Percentiles rank a stretch among this genome's conserved stretches.
Conservation (phyloP, 2,329 filamentous ascomycete species). For the Claviceps digitariae region DNA sequence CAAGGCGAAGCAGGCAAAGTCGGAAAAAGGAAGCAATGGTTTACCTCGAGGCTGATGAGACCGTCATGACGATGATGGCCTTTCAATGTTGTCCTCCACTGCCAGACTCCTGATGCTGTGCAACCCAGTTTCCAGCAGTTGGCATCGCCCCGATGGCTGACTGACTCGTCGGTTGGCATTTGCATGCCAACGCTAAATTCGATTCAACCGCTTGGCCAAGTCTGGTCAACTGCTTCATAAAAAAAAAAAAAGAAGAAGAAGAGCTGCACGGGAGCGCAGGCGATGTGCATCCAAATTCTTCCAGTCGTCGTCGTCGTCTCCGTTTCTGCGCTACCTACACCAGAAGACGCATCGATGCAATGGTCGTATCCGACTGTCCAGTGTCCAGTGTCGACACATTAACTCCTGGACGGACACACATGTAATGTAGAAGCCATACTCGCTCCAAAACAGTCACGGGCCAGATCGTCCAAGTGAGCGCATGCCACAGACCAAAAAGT, state of each 20-base stretch:
- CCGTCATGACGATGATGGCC: not conserved
- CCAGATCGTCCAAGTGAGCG: not conserved
- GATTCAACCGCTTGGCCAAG: not conserved
- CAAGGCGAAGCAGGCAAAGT: not conserved
- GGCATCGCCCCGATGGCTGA: not conserved
- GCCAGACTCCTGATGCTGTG: not conserved
- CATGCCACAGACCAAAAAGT: not conserved
- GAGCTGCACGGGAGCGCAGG: too few species aligned
- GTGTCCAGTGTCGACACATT: too few species aligned
- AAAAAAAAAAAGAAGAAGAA: not conserved
- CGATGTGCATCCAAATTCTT: not conserved
- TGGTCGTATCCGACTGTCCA: not conserved
- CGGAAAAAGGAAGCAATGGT: not conserved
- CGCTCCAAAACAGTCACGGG: not conserved
- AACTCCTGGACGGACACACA: not conserved
- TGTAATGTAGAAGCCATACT: not conserved
- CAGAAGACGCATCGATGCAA: not conserved
- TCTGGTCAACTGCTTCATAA: not conserved
- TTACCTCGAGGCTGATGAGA: not conserved
- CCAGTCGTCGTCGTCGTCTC: not conserved
- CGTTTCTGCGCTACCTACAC: not conserved
- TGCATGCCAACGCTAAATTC: not conserved
- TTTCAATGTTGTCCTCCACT: not conserved
- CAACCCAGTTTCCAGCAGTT: not conserved
- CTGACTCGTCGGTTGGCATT: not conserved